These are phyloP conservation scores for Cutaneotrichosporon cutaneum DNA, from an alignment of 1,284 basidiomycete genomes.

Conservation along the genomic window DNA sequence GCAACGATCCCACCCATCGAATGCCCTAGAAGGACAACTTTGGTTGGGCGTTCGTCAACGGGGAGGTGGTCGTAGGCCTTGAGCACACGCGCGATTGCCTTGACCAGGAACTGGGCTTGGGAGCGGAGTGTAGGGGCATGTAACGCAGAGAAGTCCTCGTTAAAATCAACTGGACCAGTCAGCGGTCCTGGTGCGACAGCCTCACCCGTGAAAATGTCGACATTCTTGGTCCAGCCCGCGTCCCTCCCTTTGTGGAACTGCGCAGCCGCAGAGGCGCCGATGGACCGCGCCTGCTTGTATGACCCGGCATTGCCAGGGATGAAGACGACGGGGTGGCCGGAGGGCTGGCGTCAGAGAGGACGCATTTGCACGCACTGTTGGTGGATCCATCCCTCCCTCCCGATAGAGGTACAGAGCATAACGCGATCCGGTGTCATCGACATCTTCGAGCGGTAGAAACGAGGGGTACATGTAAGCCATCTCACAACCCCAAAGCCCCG, in stretches of 20 bases:
- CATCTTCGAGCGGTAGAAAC: constrained; percentile 65
- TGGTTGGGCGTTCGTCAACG: constrained; percentile 41
- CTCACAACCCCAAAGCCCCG: constrained; percentile 62
- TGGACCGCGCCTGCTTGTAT: constrained; percentile 88
- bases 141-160: constrained; percentile 95
- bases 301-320: constrained; percentile 97
- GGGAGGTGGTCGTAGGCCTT: constrained; percentile 61
- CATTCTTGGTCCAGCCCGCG: constrained; percentile 47
- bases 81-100: constrained; percentile 73
- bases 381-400: constrained; percentile 77
- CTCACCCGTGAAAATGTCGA: constrained; percentile 82
- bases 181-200: background rate
- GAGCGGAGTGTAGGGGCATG: constrained; percentile 84
- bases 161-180: constrained; percentile 76
- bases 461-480: constrained; percentile 98
- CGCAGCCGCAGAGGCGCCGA: constrained; percentile 82
- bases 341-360: constrained; percentile 49
- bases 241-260: constrained; percentile 62
- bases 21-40: constrained; percentile 79
- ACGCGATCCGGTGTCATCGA: constrained; percentile 56
- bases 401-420: constrained; percentile 89
- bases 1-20: constrained; percentile 99
- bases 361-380: constrained; percentile 57
- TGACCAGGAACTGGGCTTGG: constrained; percentile 73
- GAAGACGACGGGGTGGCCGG: constrained; percentile 81